phyloP scores from a whole-genome alignment of 768 basidiomycete genomes.

The Suillus sp. region DNA sequence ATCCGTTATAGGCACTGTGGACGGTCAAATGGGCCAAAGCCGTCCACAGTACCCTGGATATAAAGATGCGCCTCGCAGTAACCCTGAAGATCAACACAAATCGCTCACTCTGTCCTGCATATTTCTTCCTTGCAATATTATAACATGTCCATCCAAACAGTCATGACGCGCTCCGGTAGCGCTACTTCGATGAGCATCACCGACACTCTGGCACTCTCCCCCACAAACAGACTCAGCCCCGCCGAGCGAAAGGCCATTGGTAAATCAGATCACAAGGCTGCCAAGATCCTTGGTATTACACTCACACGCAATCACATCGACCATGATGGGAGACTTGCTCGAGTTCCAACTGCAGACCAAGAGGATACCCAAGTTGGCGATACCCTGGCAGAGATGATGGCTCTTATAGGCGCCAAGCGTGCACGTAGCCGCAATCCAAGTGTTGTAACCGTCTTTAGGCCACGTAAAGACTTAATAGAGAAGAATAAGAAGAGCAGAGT shows the following conservation, averaged over 20 bases:
- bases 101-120: neutral
- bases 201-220: constrained; percentile 6
- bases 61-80: neutral
- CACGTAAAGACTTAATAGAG: constrained; percentile 10
- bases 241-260: constrained; percentile 16
- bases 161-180: neutral
- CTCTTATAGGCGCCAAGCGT: constrained; percentile 15
- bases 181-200: neutral
- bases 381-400: constrained; percentile 14
- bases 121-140: neutral
- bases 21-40: neutral
- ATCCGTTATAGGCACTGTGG: neutral
- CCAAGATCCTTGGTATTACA: constrained; percentile 19
- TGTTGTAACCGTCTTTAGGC: constrained; percentile 10
- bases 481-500: constrained; percentile 11
- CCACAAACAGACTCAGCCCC: constrained; percentile 14
- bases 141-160: neutral
- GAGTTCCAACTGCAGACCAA: neutral
- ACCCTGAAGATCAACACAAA: neutral
- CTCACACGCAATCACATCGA: constrained; percentile 18
- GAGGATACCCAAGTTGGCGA: neutral
- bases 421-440: constrained; percentile 10
- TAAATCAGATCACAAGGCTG: constrained; percentile 21
- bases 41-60: neutral
- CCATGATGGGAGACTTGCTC: neutral